Conservation (phyloP, 768 basidiomycete species). For the Pleurotus salmoneostramineus region DNA sequence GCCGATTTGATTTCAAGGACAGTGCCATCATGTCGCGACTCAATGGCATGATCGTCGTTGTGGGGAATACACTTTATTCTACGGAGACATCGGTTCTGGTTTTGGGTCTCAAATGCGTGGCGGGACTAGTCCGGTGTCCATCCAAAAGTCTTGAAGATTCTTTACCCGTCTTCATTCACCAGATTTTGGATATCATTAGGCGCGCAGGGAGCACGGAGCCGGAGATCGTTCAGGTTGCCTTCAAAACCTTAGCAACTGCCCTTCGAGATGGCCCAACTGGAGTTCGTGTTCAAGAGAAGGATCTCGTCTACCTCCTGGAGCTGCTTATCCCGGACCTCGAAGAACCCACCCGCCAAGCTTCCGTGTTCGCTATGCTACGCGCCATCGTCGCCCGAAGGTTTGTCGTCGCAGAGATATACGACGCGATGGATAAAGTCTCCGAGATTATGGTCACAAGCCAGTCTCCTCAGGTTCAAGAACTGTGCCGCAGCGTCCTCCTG, state of each 20-base stretch:
- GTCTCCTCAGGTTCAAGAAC: conserved; percentile 85
- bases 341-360: conserved; percentile 78
- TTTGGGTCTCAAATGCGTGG: conserved; percentile 74
- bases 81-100: conserved; percentile 69
- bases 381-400: conserved; percentile 90
- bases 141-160: conserved; percentile 71
- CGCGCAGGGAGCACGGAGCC: conserved; percentile 85
- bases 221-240: conserved; percentile 82
- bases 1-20: conserved; percentile 83
- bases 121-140: conserved; percentile 81
- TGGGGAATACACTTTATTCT: conserved; percentile 93
- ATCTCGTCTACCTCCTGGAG: conserved; percentile 83
- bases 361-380: conserved; percentile 85
- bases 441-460: conserved; percentile 93
- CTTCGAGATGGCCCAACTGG: conserved; percentile 79
- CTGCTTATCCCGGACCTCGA: conserved; percentile 88
- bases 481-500: conserved; percentile 82
- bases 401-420: conserved; percentile 94
- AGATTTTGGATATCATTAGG: conserved; percentile 80
- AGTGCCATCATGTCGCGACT: conserved; percentile 71
- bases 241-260: conserved; percentile 81
- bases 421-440: conserved; percentile 90
- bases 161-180: conserved; percentile 77
- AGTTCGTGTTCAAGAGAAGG: conserved; percentile 83
- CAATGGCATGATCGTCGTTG: conserved; percentile 79